Conservation (phyloP, 2,329 filamentous ascomycete genomes). For the Microsporum audouinii region DNA sequence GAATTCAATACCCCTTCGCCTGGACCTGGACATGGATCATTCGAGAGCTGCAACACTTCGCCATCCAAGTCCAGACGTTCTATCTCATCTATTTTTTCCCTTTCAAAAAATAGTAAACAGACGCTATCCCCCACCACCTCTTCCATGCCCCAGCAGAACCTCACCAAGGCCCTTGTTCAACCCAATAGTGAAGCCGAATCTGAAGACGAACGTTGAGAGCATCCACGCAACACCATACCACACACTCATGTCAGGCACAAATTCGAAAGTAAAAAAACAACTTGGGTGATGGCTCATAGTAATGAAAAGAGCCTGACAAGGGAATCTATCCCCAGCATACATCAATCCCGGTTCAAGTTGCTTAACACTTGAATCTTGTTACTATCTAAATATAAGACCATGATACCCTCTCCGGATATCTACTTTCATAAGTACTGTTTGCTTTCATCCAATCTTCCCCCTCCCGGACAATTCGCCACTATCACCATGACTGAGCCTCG, state of each 20-base stretch:
- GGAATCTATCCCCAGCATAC: background rate
- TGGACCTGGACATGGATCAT: background rate
- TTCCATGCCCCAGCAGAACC: background rate
- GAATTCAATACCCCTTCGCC: slow-evolving; percentile 1
- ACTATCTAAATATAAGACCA: background rate
- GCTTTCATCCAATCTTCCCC: background rate
- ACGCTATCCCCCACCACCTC: background rate
- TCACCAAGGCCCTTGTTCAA: background rate
- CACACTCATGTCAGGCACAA: too few species aligned
- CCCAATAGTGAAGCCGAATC: background rate
- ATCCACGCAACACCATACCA: background rate
- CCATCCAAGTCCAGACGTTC: background rate
- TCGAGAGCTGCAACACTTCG: background rate
- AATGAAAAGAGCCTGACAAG: background rate
- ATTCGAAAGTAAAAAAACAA: background rate
- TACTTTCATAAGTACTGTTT: slow-evolving; percentile 2
- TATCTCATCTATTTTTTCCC: background rate
- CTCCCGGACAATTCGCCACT: background rate
- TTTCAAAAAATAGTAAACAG: background rate
- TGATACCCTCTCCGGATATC: background rate
- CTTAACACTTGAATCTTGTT: slow-evolving; percentile 2
- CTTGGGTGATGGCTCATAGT: background rate
- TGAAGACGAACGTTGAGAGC: background rate
- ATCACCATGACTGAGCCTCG: slow-evolving; percentile 1
- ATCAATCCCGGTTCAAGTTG: background rate